Evolutionary conservation across 2,329 filamentous ascomycete genomes (phyloP).

Genomic region (Grosmannia serpens): DNA sequence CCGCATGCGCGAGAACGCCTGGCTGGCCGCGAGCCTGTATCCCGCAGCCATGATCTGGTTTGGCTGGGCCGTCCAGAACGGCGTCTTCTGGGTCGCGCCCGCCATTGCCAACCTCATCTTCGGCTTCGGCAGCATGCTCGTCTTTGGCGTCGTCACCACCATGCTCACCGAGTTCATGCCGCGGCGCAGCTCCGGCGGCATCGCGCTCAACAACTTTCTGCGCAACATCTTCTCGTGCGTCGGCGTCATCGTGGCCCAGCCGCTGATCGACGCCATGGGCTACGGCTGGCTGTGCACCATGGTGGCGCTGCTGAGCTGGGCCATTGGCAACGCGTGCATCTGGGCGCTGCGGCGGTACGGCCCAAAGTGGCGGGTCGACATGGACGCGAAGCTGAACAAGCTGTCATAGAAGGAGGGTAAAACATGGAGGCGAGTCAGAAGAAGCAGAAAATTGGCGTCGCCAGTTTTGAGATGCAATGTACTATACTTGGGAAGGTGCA

Average conservation of each 20-base stretch:
- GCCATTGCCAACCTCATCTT: conserved; percentile 62
- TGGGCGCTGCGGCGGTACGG: conserved; percentile 50
- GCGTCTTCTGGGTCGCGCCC: conserved; percentile 51
- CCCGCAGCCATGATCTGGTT: conserved; percentile 63
- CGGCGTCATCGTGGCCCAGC: conserved; percentile 57
- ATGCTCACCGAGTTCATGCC: conserved; percentile 83
- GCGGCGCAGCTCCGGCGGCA: conserved; percentile 55
- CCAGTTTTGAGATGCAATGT: too few relatives aligned
- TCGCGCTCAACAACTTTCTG: conserved; percentile 73
- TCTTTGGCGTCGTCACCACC: conserved; percentile 62
- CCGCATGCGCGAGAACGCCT: conserved; percentile 72
- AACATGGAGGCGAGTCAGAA: too few relatives aligned
- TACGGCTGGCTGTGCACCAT: conserved; percentile 66
- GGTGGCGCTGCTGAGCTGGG: conserved; percentile 39
- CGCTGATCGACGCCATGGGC: conserved; percentile 59
- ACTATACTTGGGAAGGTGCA: neutral
- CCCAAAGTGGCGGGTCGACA: conserved; percentile 48
- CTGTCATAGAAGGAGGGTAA: neutral
- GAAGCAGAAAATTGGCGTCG: neutral
- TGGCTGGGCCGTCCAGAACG: conserved; percentile 61
- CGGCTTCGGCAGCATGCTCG: conserved; percentile 66
- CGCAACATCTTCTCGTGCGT: conserved; percentile 68
- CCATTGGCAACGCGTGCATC: conserved; percentile 45
- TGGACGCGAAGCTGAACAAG: conserved; percentile 36
- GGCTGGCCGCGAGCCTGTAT: conserved; percentile 60